phyloP scores from a whole-genome alignment of 75 land plant species.

The Ceratopteris richardii region DNA sequence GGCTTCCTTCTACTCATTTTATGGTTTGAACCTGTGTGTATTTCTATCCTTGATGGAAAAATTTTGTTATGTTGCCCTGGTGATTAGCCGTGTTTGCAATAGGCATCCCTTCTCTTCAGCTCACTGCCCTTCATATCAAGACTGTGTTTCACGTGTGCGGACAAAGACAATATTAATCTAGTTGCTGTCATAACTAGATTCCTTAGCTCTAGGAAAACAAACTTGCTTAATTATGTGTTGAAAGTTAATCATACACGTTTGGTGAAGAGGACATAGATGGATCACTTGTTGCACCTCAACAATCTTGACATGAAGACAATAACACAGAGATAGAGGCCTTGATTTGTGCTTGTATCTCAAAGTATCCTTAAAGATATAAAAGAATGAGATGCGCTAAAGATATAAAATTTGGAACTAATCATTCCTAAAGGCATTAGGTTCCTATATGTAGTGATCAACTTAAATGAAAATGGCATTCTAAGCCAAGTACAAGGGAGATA shows the following conservation, averaged over 20 bases:
- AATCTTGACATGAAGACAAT: conserved; percentile 66
- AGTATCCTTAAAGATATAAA: no score
- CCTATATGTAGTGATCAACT: no score
- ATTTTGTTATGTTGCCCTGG: not conserved
- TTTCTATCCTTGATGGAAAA: not conserved
- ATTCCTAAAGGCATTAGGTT: no score
- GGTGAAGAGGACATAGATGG: conserved; percentile 98
- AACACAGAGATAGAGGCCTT: no score
- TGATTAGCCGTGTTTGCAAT: not conserved
- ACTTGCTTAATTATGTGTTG: conserved; percentile 80
- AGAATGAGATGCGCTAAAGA: no score
- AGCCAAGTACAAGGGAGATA: no score
- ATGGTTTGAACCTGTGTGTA: not conserved
- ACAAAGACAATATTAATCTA: conserved; percentile 52
- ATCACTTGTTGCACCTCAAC: conserved; percentile 76
- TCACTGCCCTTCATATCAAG: conserved; percentile 7
- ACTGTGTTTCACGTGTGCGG: conserved; percentile 10
- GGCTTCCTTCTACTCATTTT: not conserved
- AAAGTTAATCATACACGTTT: conserved; percentile 89
- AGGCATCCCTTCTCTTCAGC: conserved; percentile 1
- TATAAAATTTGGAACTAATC: no score
- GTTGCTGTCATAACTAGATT: conserved; percentile 93
- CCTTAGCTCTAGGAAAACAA: conserved; percentile 93
- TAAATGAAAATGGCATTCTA: no score
- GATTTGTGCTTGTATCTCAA: no score